Evolutionary conservation across 345 rosid genomes (phyloP).

Genomic region (Corymbia maculata): DNA sequence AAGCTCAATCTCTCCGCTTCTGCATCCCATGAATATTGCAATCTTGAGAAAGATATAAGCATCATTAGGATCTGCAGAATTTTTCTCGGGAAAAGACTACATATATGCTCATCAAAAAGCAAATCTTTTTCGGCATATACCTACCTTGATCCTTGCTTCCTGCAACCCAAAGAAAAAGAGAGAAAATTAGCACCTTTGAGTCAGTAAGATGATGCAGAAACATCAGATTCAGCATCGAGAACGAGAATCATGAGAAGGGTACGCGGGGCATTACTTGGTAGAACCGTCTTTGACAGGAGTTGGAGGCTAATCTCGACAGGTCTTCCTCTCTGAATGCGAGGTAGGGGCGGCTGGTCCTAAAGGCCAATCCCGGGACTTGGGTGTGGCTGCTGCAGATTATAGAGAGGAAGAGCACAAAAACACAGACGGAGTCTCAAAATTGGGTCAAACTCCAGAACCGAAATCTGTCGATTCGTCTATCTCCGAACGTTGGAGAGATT

Average conservation of each 20-base stretch:
- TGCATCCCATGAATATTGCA: slow-evolving; percentile 79
- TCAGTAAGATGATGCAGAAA: not conserved
- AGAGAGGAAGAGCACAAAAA: not conserved
- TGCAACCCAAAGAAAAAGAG: slow-evolving; percentile 4
- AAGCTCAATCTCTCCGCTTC: slow-evolving; percentile 76
- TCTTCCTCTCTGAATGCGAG: slow-evolving; percentile 35
- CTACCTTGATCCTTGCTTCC: slow-evolving; percentile 87
- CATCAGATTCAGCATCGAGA: not conserved
- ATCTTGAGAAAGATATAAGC: slow-evolving; percentile 17
- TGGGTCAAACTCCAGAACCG: not conserved
- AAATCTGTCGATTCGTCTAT: not conserved
- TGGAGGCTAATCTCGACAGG: slow-evolving; percentile 26
- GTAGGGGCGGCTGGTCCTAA: slow-evolving; percentile 37
- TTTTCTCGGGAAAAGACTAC: not conserved
- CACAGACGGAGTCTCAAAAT: not conserved
- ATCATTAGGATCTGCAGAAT: not conserved
- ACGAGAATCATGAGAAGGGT: not conserved
- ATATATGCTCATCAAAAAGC: not conserved
- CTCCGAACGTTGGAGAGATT: not conserved
- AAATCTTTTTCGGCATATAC: not conserved
- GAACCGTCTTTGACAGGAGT: slow-evolving; percentile 41
- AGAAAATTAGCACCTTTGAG: not conserved
- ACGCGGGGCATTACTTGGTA: slow-evolving; percentile 36
- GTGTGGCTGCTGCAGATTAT: slow-evolving; percentile 4
- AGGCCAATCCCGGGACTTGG: slow-evolving; percentile 68